A percentile compares a stretch with the other conserved stretches of the same genome.
phyloP scores from a whole-genome alignment of 805 yeast genomes.

The Pichia rugopelliculosa region DNA sequence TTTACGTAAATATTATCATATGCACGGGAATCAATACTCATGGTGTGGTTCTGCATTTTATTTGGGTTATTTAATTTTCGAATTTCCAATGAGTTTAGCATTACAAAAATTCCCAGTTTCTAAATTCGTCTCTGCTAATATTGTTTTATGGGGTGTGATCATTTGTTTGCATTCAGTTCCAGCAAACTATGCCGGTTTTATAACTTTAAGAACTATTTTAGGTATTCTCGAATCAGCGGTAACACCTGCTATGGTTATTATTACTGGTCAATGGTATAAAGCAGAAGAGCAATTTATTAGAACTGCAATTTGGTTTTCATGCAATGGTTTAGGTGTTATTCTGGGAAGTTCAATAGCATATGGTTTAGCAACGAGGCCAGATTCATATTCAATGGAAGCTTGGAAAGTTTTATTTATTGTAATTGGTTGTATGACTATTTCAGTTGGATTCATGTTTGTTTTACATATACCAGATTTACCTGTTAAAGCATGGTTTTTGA shows the following conservation, averaged over 20 bases:
- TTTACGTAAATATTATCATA: constrained; percentile 30
- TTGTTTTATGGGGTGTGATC: constrained; percentile 29
- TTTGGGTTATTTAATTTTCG: too few relatives aligned
- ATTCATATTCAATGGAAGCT: constrained; percentile 12
- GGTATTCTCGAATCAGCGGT: constrained; percentile 28
- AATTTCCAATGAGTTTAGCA: too few relatives aligned
- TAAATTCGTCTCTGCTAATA: constrained; percentile 24
- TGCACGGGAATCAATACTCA: constrained; percentile 31
- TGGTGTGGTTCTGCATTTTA: too few relatives aligned
- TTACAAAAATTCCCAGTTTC: constrained; percentile 33
- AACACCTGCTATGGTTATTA: constrained; percentile 15
- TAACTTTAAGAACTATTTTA: constrained; percentile 30
- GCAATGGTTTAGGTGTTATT: too few relatives aligned
- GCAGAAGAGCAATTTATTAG: constrained; percentile 36
- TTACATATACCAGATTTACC: constrained; percentile 48
- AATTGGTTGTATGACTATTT: constrained; percentile 46
- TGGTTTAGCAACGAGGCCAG: constrained; percentile 27
- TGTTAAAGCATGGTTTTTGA: constrained; percentile 36
- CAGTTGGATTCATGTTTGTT: constrained; percentile 26
- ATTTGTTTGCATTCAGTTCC: constrained; percentile 25
- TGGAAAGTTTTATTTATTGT: constrained; percentile 45
- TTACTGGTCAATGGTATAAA: constrained; percentile 37
- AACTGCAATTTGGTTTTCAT: constrained; percentile 33
- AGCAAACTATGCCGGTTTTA: constrained; percentile 28
- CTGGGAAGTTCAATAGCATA: constrained; percentile 11